Base-by-base conservation (phyloP, 495 filamentous ascomycete genomes). In the Apodospora peruviana region DNA sequence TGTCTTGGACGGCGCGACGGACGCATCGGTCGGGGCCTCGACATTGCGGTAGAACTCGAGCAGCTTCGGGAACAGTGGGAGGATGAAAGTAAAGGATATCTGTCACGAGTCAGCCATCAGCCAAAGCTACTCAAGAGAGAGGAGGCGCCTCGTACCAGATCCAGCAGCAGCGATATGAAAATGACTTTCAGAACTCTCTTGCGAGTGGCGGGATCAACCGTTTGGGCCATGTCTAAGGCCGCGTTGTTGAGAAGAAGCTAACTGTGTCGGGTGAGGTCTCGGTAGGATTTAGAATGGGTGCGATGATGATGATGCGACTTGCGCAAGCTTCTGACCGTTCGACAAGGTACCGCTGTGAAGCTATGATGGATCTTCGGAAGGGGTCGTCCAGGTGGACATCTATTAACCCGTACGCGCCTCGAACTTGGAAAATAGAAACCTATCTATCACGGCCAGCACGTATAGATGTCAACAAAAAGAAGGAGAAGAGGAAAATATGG, bases 31-130 rank as follows among this genome's bases (percentile, higher is more conserved):
- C 12, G 77, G 64, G 21, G 72, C 71, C 57, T 89, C 85, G 56
- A 66, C 68, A 43, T 83, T 79, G 64, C 89, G 86, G 74, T 99
- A 99, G 78, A 96, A 97, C 59, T 90, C 82, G 64, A 98, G 82
- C 16, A 98, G 83, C 17, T 87, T 88, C 3, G 93, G 93, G 64
- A 96, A 98, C 37, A 98, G 82, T 1, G 93, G 93, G 4, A 98
- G 85, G 69, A 97, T 96, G 68, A 97, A 93, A n/a, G 94, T 97
- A 65, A 76, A 76, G 19, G 72, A 75, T 20, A 76, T 69, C 73
- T 76, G 42, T 16, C 27, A 5, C 35, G 5, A 25, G 47, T 43
- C 40, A 38, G 64, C 61, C 48, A 57, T 12, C 37, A 20, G 20
- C 21, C 17, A 17, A 22, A 9, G 83, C 67, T 41, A 21, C 9